Percentiles rank a stretch among this genome's conserved stretches.
Evolutionary conservation across 2,329 filamentous ascomycete species (phyloP).

Genomic region (Thelonectria blattea): DNA sequence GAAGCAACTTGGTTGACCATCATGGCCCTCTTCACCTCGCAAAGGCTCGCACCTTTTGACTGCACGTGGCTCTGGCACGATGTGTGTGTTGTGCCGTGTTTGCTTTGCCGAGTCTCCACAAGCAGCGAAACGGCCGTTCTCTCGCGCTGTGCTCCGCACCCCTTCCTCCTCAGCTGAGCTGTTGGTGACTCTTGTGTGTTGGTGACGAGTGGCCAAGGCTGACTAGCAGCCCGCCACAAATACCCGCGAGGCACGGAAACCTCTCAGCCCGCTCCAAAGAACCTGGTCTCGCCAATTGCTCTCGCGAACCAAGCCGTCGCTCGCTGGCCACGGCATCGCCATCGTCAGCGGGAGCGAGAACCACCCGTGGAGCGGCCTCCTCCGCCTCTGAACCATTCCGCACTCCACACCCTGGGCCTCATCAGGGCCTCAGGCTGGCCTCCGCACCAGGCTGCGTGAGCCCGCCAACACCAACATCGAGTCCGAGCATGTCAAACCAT

Average conservation of each 20-base stretch:
- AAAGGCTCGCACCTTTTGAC: not conserved
- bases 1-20: no score
- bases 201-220: not conserved
- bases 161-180: not conserved
- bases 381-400: constrained; percentile 3
- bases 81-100: constrained; percentile 7
- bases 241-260: not conserved
- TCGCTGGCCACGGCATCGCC: not conserved
- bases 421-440: not conserved
- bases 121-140: not conserved
- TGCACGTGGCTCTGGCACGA: constrained; percentile 18
- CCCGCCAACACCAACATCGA: not conserved
- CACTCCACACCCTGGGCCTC: constrained; percentile 1
- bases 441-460: constrained; percentile 4
- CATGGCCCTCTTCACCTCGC: not conserved
- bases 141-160: not conserved
- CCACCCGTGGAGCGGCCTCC: constrained; percentile 6
- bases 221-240: constrained; percentile 2
- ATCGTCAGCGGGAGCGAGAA: not conserved
- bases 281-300: not conserved
- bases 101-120: constrained; percentile 4
- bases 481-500: not conserved
- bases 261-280: not conserved
- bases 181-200: not conserved
- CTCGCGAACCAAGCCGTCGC: not conserved